Conservation (phyloP, 2,329 filamentous ascomycete species). For the Botrytis medusae region DNA sequence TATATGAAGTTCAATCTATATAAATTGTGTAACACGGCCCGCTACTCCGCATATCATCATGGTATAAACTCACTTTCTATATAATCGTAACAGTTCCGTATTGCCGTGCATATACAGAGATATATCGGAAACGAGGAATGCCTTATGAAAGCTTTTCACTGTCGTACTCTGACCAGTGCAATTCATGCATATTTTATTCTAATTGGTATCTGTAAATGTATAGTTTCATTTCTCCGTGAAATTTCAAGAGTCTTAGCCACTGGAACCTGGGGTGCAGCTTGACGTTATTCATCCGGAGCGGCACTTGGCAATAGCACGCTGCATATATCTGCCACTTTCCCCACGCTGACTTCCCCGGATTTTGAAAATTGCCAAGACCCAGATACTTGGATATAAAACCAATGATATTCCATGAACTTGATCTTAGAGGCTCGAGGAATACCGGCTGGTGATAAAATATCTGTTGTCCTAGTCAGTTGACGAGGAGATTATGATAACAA, state of each 20-base stretch:
- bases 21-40: constrained; percentile 21
- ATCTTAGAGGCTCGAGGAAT: too few species aligned
- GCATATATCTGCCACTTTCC: background rate
- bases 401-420: background rate
- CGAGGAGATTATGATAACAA: background rate
- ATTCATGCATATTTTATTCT: too few species aligned
- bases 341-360: constrained; percentile 1
- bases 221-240: background rate
- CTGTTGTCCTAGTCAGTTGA: constrained; percentile 9
- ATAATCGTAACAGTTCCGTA: background rate
- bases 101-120: background rate
- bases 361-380: background rate
- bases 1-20: constrained; percentile 13
- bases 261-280: constrained; percentile 9
- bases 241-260: background rate
- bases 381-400: background rate
- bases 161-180: background rate
- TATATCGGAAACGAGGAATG: background rate
- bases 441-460: background rate
- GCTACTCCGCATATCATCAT: constrained; percentile 9
- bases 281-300: background rate
- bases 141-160: background rate
- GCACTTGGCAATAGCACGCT: background rate
- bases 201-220: background rate
- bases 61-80: background rate